phyloP scores from a whole-genome alignment of 441 rosid genomes.

The Metrosideros polymorpha region DNA sequence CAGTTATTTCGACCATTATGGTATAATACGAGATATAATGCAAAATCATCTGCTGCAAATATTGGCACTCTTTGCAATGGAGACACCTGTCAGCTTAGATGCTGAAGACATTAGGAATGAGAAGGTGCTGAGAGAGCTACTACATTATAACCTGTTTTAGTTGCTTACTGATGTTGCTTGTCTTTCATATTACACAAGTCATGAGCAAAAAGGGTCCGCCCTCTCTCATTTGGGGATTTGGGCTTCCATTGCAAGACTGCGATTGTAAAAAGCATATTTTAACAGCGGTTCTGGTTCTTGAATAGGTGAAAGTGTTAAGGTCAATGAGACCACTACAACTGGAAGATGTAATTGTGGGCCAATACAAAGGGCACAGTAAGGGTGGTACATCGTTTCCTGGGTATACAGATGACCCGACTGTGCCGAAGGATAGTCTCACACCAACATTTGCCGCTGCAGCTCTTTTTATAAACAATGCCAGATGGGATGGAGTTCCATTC shows the following conservation, averaged over 20 bases:
- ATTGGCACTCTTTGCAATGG: constrained; percentile 88
- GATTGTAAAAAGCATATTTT: background rate
- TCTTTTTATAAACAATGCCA: constrained; percentile 65
- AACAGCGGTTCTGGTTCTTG: background rate
- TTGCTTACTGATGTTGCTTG: background rate
- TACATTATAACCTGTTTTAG: background rate
- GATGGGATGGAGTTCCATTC: constrained; percentile 98
- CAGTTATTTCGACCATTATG: constrained; percentile 87
- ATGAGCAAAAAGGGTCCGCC: background rate
- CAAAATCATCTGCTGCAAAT: constrained; percentile 96
- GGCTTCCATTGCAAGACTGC: background rate
- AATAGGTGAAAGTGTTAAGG: constrained; percentile 75
- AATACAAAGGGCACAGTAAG: constrained; percentile 68
- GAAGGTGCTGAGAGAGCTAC: constrained; percentile 39
- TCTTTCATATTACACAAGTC: background rate
- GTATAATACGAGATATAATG: constrained; percentile 91
- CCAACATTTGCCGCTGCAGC: constrained; percentile 96
- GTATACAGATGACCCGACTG: constrained; percentile 70
- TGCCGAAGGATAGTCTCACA: constrained; percentile 58
- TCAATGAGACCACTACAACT: constrained; percentile 71
- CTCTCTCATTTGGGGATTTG: background rate
- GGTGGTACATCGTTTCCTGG: constrained; percentile 48
- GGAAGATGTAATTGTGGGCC: constrained; percentile 67
- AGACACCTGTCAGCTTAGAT: constrained; percentile 91
- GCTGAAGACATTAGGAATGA: constrained; percentile 94